Evolutionary conservation across 306 rosid species (phyloP), one percentile per base, ranked within the genome.

Genomic region (Nissolia schottii): DNA sequence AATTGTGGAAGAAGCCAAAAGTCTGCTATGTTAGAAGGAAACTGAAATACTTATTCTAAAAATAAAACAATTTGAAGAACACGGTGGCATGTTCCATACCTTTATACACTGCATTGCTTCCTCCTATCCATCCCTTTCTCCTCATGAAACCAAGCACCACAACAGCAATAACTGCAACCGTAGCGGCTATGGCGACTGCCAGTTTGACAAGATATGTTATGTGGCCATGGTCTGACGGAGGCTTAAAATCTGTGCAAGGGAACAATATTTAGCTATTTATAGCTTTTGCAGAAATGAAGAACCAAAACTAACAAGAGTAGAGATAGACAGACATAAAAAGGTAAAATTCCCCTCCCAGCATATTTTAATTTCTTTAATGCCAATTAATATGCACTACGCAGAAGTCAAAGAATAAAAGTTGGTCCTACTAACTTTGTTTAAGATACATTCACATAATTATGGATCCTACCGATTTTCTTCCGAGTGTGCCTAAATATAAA

Each of bases 61-160:
- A 18, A 41, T 45, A 37, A 55, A 50, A 18, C 22, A 45, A 55
- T 22, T 34, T 49, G 64, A 27, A 74, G 14, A 75, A 43, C 66
- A 40, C 25, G 7, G 25, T 25, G 45, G 51, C 65, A 69, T 43
- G 31, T 77, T 73, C 9, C 71, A 66, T 74, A 84, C 97, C 98
- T 86, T 89, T 93, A 77, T 91, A 87, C 34, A 71, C 73, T 0
- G 86, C 79, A 6, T 87, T 83, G 65, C 94, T 87, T 73, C 97
- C 96, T 73, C 97, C 96, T 65, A 93, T 76, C 65, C 80, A 80
- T 61, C 96, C 96, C 64, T 67, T 86, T 74, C 79, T 69, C 80
- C 87, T 71, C 96, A 91, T 70, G 74, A 91, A 29, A 64, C 29
- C 81, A 50, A 87, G 45, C 79, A 82, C 66, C 20, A 89, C 34